phyloP scores from a whole-genome alignment of 2,329 filamentous ascomycete genomes.

The Calonectria pteridis region DNA sequence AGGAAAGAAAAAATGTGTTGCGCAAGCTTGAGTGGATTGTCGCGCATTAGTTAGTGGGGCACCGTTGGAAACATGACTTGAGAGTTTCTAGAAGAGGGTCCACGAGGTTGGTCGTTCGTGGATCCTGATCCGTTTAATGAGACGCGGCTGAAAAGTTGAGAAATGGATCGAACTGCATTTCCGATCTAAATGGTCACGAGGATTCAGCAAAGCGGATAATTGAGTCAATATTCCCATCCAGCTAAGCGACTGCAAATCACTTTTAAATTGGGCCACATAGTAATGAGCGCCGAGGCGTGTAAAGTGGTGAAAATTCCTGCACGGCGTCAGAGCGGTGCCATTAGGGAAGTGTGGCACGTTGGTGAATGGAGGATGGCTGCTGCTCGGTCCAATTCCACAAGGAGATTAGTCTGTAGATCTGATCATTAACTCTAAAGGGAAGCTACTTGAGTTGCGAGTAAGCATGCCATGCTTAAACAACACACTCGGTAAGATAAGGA shows the following conservation, averaged over 20 bases:
- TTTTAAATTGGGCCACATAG: neutral
- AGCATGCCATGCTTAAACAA: slow-evolving; percentile 16
- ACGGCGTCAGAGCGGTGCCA: neutral
- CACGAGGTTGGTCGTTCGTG: slow-evolving; percentile 5
- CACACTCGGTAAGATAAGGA: slow-evolving; percentile 27
- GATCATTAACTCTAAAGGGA: slow-evolving; percentile 21
- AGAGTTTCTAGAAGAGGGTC: slow-evolving; percentile 25
- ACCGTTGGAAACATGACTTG: slow-evolving; percentile 1
- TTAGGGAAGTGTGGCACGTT: neutral
- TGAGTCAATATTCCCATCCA: too few relatives aligned
- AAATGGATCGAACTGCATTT: neutral
- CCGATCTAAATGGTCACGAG: neutral
- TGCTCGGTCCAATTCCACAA: slow-evolving; percentile 2
- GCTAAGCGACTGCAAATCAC: too few relatives aligned
- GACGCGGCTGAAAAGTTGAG: slow-evolving; percentile 16
- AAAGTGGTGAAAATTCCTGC: neutral
- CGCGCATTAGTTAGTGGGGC: slow-evolving; percentile 13
- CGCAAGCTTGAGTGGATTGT: slow-evolving; percentile 7
- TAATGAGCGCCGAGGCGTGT: neutral
- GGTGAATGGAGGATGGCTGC: neutral
- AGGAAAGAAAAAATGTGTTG: neutral
- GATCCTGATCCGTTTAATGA: slow-evolving; percentile 15
- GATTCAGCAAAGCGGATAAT: neutral
- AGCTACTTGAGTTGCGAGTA: slow-evolving; percentile 1
- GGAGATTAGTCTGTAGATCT: neutral